Conservation (phyloP, 257 asterid genomes). For the Scutellaria baicalensis region DNA sequence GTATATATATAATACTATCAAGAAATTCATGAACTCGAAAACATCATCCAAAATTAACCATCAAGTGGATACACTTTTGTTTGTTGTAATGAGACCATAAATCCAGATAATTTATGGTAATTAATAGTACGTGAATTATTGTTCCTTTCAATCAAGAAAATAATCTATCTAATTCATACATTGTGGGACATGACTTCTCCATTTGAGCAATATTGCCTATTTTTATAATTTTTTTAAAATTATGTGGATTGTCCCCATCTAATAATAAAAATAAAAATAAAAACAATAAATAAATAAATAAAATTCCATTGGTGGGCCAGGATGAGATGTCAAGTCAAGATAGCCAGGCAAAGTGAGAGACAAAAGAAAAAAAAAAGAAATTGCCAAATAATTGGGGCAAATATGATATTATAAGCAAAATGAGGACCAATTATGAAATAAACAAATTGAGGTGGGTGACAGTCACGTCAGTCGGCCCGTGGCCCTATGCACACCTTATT, state of each 20-base stretch:
- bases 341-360: not conserved
- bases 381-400: not conserved
- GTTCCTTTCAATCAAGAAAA: too few relatives aligned
- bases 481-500: constrained; percentile 10
- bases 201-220: not conserved
- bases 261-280: not conserved
- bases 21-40: too few relatives aligned
- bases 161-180: not conserved
- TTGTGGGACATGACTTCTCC: not conserved
- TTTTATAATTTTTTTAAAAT: not conserved
- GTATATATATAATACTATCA: too few relatives aligned
- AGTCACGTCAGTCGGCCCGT: constrained; percentile 29
- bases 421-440: not conserved
- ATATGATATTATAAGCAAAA: constrained; percentile 8
- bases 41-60: too few relatives aligned
- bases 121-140: too few relatives aligned
- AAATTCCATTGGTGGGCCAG: not conserved
- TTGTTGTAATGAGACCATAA: too few relatives aligned
- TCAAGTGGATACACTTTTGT: too few relatives aligned
- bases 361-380: not conserved
- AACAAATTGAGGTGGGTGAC: constrained; percentile 26
- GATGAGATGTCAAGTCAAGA: not conserved
- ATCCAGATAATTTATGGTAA: too few relatives aligned
- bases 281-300: not conserved
- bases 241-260: not conserved